Conservation (phyloP, 2,329 filamentous ascomycete genomes). For the Penicillium sp. region DNA sequence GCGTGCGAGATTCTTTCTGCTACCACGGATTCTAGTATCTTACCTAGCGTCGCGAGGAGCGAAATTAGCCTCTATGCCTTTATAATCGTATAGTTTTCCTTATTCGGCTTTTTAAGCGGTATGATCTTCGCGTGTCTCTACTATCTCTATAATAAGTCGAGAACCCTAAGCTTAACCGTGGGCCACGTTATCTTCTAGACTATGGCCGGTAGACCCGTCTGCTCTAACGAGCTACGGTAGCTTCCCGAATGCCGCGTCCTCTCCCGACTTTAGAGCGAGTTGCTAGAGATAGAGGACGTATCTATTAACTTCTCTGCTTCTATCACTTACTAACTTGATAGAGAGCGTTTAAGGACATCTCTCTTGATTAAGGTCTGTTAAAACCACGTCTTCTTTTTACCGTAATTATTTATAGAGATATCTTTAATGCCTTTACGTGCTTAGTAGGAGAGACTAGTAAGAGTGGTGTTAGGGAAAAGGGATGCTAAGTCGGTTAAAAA, state of each 20-base stretch:
- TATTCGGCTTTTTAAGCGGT: conserved; percentile 25
- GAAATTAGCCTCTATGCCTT: conserved; percentile 27
- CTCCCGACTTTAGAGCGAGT: not conserved
- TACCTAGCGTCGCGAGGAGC: conserved; percentile 29
- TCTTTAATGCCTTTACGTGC: not conserved
- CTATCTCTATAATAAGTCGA: not conserved
- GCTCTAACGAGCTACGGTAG: too few relatives aligned
- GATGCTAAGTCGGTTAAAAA: not conserved
- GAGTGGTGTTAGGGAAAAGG: too few relatives aligned
- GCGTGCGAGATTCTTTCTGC: conserved; percentile 31
- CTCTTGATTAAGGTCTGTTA: not conserved
- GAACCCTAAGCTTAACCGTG: too few relatives aligned
- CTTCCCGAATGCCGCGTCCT: too few relatives aligned
- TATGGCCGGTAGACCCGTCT: too few relatives aligned
- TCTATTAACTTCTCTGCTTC: not conserved
- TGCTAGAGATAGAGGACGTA: not conserved
- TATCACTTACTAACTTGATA: not conserved
- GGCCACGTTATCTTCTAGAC: too few relatives aligned
- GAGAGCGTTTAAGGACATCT: not conserved
- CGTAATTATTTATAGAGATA: not conserved
- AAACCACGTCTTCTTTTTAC: not conserved
- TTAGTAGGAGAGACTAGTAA: not conserved
- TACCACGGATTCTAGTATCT: conserved; percentile 33
- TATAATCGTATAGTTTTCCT: conserved; percentile 20
- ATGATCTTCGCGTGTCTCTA: conserved; percentile 25